Base-by-base conservation (phyloP, 495 filamentous ascomycete species). In the Astrothelium macrocarpum region DNA sequence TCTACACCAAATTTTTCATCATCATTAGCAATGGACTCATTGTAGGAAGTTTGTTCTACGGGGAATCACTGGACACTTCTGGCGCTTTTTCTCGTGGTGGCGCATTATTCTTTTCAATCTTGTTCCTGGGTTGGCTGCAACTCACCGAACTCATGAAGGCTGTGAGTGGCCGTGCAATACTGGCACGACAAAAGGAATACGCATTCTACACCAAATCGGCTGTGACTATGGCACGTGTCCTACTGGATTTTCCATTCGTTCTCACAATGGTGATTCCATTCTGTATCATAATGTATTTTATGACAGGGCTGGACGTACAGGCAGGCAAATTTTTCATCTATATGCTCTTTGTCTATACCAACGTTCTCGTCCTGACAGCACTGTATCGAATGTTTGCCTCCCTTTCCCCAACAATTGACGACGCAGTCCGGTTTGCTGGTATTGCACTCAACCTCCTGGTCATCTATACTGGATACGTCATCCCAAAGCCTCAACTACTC, bases 121-220 rank as follows among this genome's bases (percentile, higher is more conserved):
- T 90, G 20, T 90, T 88, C 75, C 78, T 88, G n/a, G 86, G 87
- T 58, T 90, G 86, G 86, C 77, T 90, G 43, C 86, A 89, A 66
- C 73, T 90, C 46, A 82, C 85, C 1, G 87, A 90, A 71, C 74
- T 89, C 61, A 86, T 85, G 78, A 84, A 84, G 36, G 85, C 89
- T 53, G 82, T 88, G 10, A 76, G 78, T 53, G 86, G 86, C 2
- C 77, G 87, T 63, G 75, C 72, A 11, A 84, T 90, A n/a, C 79
- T 89, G 23, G 77, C 80, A 14, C 77, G 85, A 28, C 86, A 90
- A 68, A 81, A 83, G 53, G 83, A 86, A 42, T 91, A 88, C 65
- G 87, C 87, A n/a, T 90, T 91, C 74, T 89, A 90, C 71, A 82
- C 86, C 42, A 88, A 88, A 0, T 88, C 86, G 56, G 88, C 88